Evolutionary conservation across 805 yeast species (phyloP).

Genomic region (Candida gorgasii): DNA sequence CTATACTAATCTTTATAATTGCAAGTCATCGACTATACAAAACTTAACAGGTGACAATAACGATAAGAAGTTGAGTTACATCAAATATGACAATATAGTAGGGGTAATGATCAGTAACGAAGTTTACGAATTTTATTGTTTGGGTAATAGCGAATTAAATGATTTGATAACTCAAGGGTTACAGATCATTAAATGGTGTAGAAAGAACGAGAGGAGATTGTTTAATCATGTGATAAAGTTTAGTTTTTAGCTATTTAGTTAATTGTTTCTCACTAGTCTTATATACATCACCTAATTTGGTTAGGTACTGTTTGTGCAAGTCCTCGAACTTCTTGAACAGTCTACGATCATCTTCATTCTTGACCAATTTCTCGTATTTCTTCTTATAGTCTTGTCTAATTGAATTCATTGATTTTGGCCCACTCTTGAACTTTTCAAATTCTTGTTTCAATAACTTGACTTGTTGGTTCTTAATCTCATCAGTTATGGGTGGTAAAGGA

Average conservation of each 20-base stretch:
- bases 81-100: conserved; percentile 24
- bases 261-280: conserved; percentile 58
- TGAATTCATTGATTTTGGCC: conserved; percentile 48
- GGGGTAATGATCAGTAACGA: conserved; percentile 42
- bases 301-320: conserved; percentile 63
- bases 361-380: conserved; percentile 58
- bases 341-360: conserved; percentile 55
- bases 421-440: conserved; percentile 61
- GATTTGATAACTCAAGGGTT: conserved; percentile 62
- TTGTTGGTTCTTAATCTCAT: conserved; percentile 60
- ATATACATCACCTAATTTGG: conserved; percentile 55
- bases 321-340: conserved; percentile 64
- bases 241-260: conserved; percentile 26
- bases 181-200: conserved; percentile 73
- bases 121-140: conserved; percentile 37
- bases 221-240: conserved; percentile 55
- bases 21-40: conserved; percentile 19
- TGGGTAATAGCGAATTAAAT: conserved; percentile 51
- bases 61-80: conserved; percentile 47
- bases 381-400: conserved; percentile 55
- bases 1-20: conserved; percentile 29
- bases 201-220: conserved; percentile 64
- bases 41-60: conserved; percentile 20
- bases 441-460: conserved; percentile 64
- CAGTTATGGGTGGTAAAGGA: conserved; percentile 72